Conservation (phyloP, 805 yeast species). For the Candida michaelii region DNA sequence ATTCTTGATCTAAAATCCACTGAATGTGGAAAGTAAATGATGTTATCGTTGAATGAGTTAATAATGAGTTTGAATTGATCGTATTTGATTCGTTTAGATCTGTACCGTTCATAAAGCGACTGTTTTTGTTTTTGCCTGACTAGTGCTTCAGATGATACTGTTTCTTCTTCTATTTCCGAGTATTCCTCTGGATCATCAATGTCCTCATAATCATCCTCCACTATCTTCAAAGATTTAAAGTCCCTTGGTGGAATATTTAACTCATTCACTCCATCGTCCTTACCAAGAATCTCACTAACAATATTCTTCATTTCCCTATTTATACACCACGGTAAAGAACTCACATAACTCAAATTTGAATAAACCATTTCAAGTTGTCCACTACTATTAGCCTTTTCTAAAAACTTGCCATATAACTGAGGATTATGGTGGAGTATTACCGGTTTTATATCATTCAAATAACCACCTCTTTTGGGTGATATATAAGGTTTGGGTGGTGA, state of each 20-base stretch:
- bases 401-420: conserved; percentile 17
- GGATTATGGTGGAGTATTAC: conserved; percentile 22
- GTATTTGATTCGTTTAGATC: conserved; percentile 19
- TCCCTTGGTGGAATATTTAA: conserved; percentile 24
- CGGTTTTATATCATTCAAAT: conserved; percentile 24
- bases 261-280: conserved; percentile 18
- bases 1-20: conserved; percentile 43
- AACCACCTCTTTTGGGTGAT: conserved; percentile 36
- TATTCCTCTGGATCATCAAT: too few relatives aligned
- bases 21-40: conserved; percentile 36
- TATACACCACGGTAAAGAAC: conserved; percentile 36
- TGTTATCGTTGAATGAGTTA: conserved; percentile 24
- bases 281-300: conserved; percentile 20
- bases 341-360: conserved; percentile 27
- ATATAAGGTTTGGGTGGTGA: conserved; percentile 38
- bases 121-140: neutral
- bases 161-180: too few relatives aligned
- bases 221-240: too few relatives aligned
- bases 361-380: conserved; percentile 35
- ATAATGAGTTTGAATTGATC: conserved; percentile 22
- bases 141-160: neutral
- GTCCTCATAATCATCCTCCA: too few relatives aligned
- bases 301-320: conserved; percentile 26
- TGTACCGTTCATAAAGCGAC: conserved; percentile 6
- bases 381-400: conserved; percentile 25